Evolutionary conservation across 164 flowering plant species (phyloP), one percentile per base, ranked within the genome.

Genomic region (Vitis rotundifolia): DNA sequence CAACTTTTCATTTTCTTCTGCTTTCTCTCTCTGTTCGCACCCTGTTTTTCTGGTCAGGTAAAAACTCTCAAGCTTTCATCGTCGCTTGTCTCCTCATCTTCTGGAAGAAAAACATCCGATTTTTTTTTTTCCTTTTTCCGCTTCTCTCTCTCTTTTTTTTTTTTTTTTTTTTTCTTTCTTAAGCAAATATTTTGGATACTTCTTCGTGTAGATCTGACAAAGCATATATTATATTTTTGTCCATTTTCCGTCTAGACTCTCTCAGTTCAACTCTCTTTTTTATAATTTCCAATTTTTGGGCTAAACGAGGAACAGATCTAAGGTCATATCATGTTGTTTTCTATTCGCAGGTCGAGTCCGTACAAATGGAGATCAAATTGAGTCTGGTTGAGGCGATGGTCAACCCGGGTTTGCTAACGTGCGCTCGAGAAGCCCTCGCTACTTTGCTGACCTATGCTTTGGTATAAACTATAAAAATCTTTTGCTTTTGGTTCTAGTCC

Each of bases 331-430:
- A 8, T 51, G 9, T 13, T 53, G 16, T 66, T 66, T 11, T 8
- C 37, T 9, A 52, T 49, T 48, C 13, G 51, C 65, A 64, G 68
- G 58, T 50, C 7, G 19, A 18, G 75, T 53, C 70, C 70, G 66
- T 72, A 72, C 76, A 76, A 68, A 63, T 76, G 73, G 68, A 73
- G 70, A 60, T 44, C 28, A 49, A 31, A 44, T 69, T 29, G 37
- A 37, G 49, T n/a, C 50, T 3, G 56, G 52, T 68, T 67, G 64
- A 49, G 67, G 67, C 62, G 66, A 68, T 31, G 49, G 57, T 72
- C 15, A 15, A 66, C 70, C 73, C 56, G 26, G 70, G 67, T 59
- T 51, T 56, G 73, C 70, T 72, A 65, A 49, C 72, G 58, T 76
- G 70, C 73, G 72, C 75, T 8, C 16, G 37, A 44, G 71, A 61